phyloP scores from a whole-genome alignment of 2,329 filamentous ascomycete species.

The Alternaria burnsii region DNA sequence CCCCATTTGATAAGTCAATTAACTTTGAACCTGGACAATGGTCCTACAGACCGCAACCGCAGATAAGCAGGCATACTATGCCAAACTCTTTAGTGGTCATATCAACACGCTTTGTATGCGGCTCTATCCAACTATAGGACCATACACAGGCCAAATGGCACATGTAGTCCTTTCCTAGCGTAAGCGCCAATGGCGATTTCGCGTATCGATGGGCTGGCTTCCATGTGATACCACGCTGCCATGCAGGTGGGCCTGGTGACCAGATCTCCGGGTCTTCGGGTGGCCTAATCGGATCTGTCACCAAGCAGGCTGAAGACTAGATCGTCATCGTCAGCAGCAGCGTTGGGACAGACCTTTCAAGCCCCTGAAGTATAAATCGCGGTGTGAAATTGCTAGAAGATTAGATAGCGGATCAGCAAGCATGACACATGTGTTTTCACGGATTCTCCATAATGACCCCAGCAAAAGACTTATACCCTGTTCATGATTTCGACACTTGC shows the following conservation, averaged over 20 bases:
- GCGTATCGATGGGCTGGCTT: constrained; percentile 2
- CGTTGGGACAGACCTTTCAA: background rate
- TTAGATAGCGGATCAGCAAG: background rate
- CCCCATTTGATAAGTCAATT: background rate
- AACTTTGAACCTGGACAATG: background rate
- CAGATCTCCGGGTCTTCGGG: background rate
- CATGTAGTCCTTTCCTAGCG: constrained; percentile 1
- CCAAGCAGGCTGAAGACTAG: background rate
- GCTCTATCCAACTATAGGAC: background rate
- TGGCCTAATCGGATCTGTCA: constrained; percentile 3
- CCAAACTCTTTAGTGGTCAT: no score
- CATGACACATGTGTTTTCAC: background rate
- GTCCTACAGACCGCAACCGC: background rate
- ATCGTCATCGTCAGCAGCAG: background rate
- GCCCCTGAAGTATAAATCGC: background rate
- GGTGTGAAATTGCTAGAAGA: background rate
- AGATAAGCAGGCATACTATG: background rate
- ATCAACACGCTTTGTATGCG: background rate
- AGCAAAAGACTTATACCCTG: no score
- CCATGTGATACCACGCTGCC: background rate
- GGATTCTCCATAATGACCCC: background rate
- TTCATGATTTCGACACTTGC: background rate
- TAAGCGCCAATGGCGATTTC: background rate
- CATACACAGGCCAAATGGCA: background rate
- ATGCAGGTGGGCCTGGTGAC: background rate